These are phyloP conservation scores for Aspergillus sp. DNA, from an alignment of 2,329 filamentous ascomycete genomes.

Conservation along the genomic window DNA sequence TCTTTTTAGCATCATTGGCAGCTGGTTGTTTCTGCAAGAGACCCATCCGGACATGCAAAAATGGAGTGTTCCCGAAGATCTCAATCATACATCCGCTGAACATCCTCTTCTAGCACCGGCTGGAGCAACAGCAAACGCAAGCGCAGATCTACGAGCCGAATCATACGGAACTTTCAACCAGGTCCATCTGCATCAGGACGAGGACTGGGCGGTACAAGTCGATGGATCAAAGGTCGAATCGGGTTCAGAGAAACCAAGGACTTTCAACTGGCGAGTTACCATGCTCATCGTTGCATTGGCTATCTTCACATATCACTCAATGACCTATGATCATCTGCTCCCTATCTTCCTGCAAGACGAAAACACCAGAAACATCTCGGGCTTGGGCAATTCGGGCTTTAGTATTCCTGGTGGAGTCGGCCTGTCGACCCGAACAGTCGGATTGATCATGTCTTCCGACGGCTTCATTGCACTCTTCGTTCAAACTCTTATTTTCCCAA, in stretches of 20 bases:
- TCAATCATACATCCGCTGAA: conserved; percentile 49
- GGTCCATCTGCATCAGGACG: conserved; percentile 50
- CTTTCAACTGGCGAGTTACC: conserved; percentile 62
- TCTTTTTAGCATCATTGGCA: conserved; percentile 70
- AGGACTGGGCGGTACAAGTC: conserved; percentile 48
- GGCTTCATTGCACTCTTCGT: conserved; percentile 68
- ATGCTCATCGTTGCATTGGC: conserved; percentile 76
- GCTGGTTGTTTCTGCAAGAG: conserved; percentile 78
- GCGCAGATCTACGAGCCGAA: conserved; percentile 70
- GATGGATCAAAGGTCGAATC: conserved; percentile 40
- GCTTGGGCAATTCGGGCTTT: conserved; percentile 40
- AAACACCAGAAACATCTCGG: conserved; percentile 27
- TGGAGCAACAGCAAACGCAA: conserved; percentile 67
- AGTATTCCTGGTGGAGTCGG: conserved; percentile 62
- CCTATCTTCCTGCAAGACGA: conserved; percentile 88
- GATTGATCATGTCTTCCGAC: conserved; percentile 64
- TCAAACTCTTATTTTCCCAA: conserved; percentile 66
- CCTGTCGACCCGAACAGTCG: conserved; percentile 61
- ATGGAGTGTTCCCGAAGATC: conserved; percentile 35
- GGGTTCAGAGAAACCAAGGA: conserved; percentile 39
- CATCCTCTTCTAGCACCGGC: conserved; percentile 73
- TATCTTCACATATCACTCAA: conserved; percentile 91
- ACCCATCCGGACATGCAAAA: conserved; percentile 81
- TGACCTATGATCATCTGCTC: conserved; percentile 88
- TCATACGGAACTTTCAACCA: conserved; percentile 70